phyloP scores from a whole-genome alignment of 257 asterid genomes.

The Ballota nigra region DNA sequence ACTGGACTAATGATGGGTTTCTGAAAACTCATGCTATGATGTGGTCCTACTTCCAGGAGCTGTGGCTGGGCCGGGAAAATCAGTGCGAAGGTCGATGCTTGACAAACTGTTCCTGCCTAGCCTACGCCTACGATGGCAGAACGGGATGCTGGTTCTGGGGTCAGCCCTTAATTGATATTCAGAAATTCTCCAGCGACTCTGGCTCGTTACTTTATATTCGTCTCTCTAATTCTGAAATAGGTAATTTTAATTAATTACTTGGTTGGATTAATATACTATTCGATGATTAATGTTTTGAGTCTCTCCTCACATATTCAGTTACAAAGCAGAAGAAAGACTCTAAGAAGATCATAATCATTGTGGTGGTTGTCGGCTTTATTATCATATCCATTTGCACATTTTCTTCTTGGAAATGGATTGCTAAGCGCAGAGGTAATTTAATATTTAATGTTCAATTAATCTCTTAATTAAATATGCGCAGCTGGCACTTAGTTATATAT shows the following conservation, averaged over 20 bases:
- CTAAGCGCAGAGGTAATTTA: conserved; percentile 47
- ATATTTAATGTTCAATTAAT: too few relatives aligned
- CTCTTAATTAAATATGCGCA: neutral
- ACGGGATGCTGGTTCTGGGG: conserved; percentile 57
- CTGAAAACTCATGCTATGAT: conserved; percentile 29
- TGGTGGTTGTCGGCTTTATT: conserved; percentile 22
- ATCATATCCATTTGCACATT: conserved; percentile 1
- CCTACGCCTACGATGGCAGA: conserved; percentile 36
- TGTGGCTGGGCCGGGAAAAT: conserved; percentile 19
- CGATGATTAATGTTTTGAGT: too few relatives aligned
- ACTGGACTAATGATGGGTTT: too few relatives aligned
- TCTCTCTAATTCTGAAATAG: too few relatives aligned
- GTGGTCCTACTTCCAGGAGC: conserved; percentile 36
- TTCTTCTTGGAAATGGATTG: too few relatives aligned
- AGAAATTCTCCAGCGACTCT: conserved; percentile 24
- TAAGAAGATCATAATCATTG: conserved; percentile 21
- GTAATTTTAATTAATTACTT: too few relatives aligned
- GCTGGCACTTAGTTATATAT: neutral
- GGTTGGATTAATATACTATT: too few relatives aligned
- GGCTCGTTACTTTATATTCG: conserved; percentile 19
- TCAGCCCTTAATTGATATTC: conserved; percentile 35
- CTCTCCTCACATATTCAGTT: too few relatives aligned
- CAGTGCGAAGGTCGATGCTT: conserved; percentile 43
- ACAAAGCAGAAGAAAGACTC: too few relatives aligned
- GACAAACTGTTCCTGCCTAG: conserved; percentile 50